Evolutionary conservation across 306 rosid species (phyloP), one percentile per base, ranked within the genome.

Genomic region (Castanea crenata): DNA sequence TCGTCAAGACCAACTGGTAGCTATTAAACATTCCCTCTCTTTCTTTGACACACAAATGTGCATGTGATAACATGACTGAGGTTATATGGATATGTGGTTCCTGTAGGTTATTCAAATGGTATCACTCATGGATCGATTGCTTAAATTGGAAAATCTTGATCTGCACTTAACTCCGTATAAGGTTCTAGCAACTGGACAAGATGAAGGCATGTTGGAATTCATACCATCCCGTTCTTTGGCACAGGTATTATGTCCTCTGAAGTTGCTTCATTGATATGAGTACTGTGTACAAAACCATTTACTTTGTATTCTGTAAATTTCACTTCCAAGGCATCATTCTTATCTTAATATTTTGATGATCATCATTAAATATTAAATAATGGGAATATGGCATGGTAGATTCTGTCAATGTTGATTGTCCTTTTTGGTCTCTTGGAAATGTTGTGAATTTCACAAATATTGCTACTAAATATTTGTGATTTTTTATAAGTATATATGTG

Each of bases 161-260:
- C 84, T 95, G 49, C 90, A 90, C 83, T 87, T 95, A 71, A 95
- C 99, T 69, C 99, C 99, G 6, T 95, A 93, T 82, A 90, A 87
- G 85, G 99, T 95, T 81, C 90, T 95, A 54, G 99, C 99, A 44
- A 95, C 98, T 63, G 99, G 97, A 75, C 99, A 95, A 88, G 99
- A 95, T 82, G 99, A 95, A 89, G 98, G 99, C 90, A 93, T 95
- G 98, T 19, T 93, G 86, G 98, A 95, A 81, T 91, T 91, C 71
- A 91, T 95, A 80, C 99, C 99, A 74, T 95, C 99, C 46, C 94
- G 87, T 69, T 89, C 99, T 41, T 85, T 93, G 80, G 99, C 99
- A 1, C 94, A 77, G 96, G 98, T 95, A 83, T 64, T 19, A 46
- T 76, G 41, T 23, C 67, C 73, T 64, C 5, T 63, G 35, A 78